Base-by-base conservation (phyloP, 2,329 filamentous ascomycete genomes). In the Fusarium siculi region DNA sequence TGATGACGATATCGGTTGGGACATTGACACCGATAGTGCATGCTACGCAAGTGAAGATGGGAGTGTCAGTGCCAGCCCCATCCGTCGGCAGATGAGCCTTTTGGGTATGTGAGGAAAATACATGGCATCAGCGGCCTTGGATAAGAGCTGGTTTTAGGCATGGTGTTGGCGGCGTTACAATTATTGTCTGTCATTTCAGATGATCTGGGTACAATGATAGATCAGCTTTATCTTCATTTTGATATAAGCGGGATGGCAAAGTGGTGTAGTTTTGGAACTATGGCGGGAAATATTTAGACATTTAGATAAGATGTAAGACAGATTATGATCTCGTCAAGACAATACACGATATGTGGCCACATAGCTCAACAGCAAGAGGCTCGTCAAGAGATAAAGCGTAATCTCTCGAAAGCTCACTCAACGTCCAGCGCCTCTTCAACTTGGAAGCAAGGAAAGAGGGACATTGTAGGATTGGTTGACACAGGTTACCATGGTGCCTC, bases 21-120 rank as follows among this genome's bases (percentile, higher is more conserved):
- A 99, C 79, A 98, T 99, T 75, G 96, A 98, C 81, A 96, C 96
- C 36, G 96, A 97, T 76, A 91, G 89, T 52, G 90, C 88, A 42
- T 91, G 87, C 79, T 91, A 92, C 79, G 88, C 90, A 40, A 94
- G 92, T 77, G 93, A 95, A 80, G 93, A 94, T 69, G 91, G 90
- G 57, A 92, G 90, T 77, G 88, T 84, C 55, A 87, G 87, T 55
- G 90, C 91, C 18, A 93, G 91, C 77, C 92, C 92, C 9, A 84
- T 93, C 74, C 86, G 91, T 76, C 86, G 92, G 74, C 91, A 94
- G 80, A 93, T 94, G 92, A 93, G 91, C 80, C 83, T 94, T 74
- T 80, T 94, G 74, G 91, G 90, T 8, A 59, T 83, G 39, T 83
- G 67, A 69, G 72, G 30, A 10, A 12, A 18, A 23, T 28, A 19